phyloP scores from a whole-genome alignment of 441 rosid species.

The Arabidopsis lyrata region DNA sequence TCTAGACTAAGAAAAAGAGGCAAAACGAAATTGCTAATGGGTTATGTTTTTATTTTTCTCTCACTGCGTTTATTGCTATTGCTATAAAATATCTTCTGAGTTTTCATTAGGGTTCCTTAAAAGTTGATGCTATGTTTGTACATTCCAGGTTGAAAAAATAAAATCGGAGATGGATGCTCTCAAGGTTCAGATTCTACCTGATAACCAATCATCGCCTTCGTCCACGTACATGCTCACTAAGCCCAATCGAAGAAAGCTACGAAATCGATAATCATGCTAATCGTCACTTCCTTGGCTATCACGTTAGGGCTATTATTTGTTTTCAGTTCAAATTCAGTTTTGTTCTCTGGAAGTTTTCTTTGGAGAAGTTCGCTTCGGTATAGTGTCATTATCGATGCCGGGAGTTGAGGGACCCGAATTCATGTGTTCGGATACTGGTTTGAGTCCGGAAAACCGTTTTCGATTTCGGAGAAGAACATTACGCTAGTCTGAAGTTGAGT shows the following conservation, averaged over 20 bases:
- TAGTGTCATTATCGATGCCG: conserved; percentile 79
- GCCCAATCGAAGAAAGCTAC: conserved; percentile 44
- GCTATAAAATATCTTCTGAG: neutral
- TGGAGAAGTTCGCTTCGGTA: no score
- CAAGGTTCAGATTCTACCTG: conserved; percentile 57
- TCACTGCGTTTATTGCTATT: neutral
- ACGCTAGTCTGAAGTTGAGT: conserved; percentile 62
- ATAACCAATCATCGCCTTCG: conserved; percentile 45
- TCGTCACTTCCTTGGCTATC: conserved; percentile 37
- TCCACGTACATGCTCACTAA: conserved; percentile 36
- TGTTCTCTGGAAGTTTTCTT: conserved; percentile 16
- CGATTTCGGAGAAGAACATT: conserved; percentile 52
- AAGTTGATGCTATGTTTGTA: conserved; percentile 75
- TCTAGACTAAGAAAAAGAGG: neutral
- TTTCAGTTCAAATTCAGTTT: conserved; percentile 30
- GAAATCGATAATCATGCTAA: conserved; percentile 43
- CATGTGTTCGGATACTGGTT: conserved; percentile 63
- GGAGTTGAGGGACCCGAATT: conserved; percentile 85
- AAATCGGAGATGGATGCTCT: conserved; percentile 58
- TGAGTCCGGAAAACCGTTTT: conserved; percentile 48
- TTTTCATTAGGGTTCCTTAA: conserved; percentile 9
- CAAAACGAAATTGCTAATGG: neutral
- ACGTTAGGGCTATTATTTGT: conserved; percentile 42
- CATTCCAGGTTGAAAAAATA: conserved; percentile 49
- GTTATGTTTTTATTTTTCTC: neutral